These are phyloP conservation scores for Aureoboletus auriporus DNA, from an alignment of 768 basidiomycete genomes.

Conservation along the genomic window DNA sequence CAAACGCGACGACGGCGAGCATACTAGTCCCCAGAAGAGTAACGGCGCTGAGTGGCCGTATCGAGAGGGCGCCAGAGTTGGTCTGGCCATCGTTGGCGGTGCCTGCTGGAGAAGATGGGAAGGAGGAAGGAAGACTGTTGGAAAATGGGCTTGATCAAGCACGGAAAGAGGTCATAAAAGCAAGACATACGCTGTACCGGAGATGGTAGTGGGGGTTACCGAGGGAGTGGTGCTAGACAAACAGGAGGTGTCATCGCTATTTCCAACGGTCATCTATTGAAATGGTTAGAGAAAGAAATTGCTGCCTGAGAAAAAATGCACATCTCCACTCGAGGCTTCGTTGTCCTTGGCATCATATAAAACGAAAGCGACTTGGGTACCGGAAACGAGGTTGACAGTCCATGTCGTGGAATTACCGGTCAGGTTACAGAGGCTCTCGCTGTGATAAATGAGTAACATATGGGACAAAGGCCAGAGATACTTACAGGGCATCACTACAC, in stretches of 20 bases:
- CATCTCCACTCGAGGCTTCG: conserved; percentile 65
- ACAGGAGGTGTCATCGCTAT: conserved; percentile 37
- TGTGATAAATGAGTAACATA: conserved; percentile 24
- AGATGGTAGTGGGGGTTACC: neutral
- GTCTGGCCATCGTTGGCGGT: conserved; percentile 33
- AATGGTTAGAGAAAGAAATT: neutral
- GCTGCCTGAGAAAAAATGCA: conserved; percentile 31
- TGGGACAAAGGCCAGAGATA: neutral
- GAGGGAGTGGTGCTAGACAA: conserved; percentile 14
- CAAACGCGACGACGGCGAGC: conserved; percentile 20
- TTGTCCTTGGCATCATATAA: conserved; percentile 48
- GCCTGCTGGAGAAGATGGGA: conserved; percentile 22
- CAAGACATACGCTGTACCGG: conserved; percentile 1
- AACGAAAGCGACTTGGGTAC: conserved; percentile 47
- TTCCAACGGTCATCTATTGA: conserved; percentile 33
- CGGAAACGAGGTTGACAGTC: conserved; percentile 40
- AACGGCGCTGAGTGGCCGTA: conserved; percentile 17
- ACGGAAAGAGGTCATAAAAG: neutral
- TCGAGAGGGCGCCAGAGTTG: conserved; percentile 23
- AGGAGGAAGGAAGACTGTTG: conserved; percentile 13
- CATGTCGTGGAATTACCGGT: conserved; percentile 39
- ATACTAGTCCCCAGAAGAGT: conserved; percentile 21
- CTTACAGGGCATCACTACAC: conserved; percentile 62
- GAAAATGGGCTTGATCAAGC: conserved; percentile 4
- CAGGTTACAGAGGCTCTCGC: conserved; percentile 59